A percentile compares a stretch with the other conserved stretches of the same genome.
Evolutionary conservation across 176 grass and related monocot genomes (phyloP).

Genomic region (Juncus effusus): DNA sequence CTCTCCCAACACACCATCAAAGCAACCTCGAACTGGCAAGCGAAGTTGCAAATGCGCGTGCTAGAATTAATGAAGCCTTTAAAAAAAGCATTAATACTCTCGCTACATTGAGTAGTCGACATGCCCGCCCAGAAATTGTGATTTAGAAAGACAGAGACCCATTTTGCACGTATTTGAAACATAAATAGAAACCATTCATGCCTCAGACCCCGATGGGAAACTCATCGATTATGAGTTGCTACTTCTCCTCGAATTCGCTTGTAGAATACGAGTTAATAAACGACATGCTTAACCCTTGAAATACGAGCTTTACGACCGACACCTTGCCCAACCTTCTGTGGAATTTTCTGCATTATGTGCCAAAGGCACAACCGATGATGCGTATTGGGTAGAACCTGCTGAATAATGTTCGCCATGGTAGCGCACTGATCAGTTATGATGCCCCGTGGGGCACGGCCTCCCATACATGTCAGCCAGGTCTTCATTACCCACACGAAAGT

Average conservation of each 20-base stretch:
- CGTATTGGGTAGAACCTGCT: slow-evolving; percentile 67
- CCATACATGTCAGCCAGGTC: slow-evolving; percentile 91
- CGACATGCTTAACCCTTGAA: too few species aligned
- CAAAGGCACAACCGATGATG: slow-evolving; percentile 75
- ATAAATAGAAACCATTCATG: slow-evolving; percentile 52
- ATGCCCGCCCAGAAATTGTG: slow-evolving; percentile 88
- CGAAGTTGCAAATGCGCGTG: slow-evolving; percentile 88
- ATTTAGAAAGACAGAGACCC: slow-evolving; percentile 77
- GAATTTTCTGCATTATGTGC: slow-evolving; percentile 77
- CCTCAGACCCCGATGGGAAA: background rate
- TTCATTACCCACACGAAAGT: slow-evolving; percentile 85
- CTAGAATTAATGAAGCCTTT: slow-evolving; percentile 82
- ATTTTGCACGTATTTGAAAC: slow-evolving; percentile 56
- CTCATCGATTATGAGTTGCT: too few species aligned
- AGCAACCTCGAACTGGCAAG: slow-evolving; percentile 68
- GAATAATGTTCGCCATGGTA: slow-evolving; percentile 56
- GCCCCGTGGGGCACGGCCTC: slow-evolving; percentile 65
- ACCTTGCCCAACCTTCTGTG: slow-evolving; percentile 43
- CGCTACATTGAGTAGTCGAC: slow-evolving; percentile 66
- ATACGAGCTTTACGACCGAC: too few species aligned
- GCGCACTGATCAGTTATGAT: slow-evolving; percentile 74
- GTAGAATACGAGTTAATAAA: too few species aligned
- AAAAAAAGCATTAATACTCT: slow-evolving; percentile 70
- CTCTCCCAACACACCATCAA: slow-evolving; percentile 56
- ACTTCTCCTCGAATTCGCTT: too few species aligned